A percentile compares a stretch with the other conserved stretches of the same genome.
These are phyloP conservation scores for Suillus fuscotomentosus DNA, from an alignment of 768 basidiomycete genomes.

Conservation along the genomic window DNA sequence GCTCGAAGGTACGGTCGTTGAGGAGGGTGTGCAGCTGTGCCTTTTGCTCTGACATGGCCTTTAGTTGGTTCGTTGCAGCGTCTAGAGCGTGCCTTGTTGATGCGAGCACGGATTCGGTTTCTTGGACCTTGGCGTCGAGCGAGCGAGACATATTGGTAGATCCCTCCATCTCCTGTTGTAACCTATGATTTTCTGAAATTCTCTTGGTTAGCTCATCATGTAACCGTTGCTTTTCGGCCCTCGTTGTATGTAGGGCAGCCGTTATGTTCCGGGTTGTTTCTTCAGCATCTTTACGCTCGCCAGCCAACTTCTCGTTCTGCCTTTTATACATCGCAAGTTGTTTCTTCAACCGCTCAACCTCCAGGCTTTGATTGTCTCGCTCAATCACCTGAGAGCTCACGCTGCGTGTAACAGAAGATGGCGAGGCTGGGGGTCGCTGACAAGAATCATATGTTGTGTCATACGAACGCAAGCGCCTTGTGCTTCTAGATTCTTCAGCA, in stretches of 20 bases:
- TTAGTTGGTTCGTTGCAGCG: background rate
- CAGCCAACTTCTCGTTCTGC: background rate
- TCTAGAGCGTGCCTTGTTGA: background rate
- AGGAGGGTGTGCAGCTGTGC: slow-evolving; percentile 29
- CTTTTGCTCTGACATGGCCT: background rate
- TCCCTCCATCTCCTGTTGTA: background rate
- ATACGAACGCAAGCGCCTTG: no score
- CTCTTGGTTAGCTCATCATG: background rate
- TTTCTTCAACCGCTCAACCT: background rate
- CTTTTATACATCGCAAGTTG: background rate
- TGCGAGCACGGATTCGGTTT: background rate
- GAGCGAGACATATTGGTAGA: background rate
- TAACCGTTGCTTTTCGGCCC: background rate
- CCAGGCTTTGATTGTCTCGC: background rate
- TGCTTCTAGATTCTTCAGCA: no score
- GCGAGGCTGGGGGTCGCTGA: background rate
- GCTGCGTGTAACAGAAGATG: background rate
- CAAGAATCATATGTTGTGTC: background rate
- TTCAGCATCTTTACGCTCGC: no score
- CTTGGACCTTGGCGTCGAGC: background rate
- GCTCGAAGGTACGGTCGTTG: slow-evolving; percentile 41
- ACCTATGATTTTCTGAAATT: background rate
- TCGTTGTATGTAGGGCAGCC: no score
- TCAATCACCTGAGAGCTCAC: background rate
- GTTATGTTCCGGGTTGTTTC: background rate